phyloP scores from a whole-genome alignment of 2,329 filamentous ascomycete species.

The Lojkania enalia region DNA sequence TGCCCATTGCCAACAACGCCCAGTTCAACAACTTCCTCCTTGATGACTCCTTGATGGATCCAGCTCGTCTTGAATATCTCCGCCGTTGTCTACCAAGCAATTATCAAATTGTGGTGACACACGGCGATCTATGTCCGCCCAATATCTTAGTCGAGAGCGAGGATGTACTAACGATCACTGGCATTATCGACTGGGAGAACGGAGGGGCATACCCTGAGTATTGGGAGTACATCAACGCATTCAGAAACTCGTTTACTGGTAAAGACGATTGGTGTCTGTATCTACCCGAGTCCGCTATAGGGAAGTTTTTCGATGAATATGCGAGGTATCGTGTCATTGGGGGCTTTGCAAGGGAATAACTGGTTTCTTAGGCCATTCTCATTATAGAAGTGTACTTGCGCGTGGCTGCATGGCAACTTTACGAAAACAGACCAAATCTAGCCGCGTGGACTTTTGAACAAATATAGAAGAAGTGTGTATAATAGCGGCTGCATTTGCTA shows the following conservation, averaged over 20 bases:
- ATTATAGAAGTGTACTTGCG: not conserved
- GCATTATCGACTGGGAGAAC: slow-evolving; percentile 9
- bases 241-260: slow-evolving; percentile 5
- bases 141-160: slow-evolving; percentile 10
- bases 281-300: slow-evolving; percentile 5
- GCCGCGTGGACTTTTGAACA: too few species aligned
- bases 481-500: not conserved
- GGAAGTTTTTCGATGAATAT: slow-evolving; percentile 10
- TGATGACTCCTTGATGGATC: slow-evolving; percentile 6
- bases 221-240: slow-evolving; percentile 11
- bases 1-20: slow-evolving; percentile 6
- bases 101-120: slow-evolving; percentile 10
- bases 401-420: not conserved
- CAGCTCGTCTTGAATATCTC: slow-evolving; percentile 8
- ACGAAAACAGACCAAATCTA: too few species aligned
- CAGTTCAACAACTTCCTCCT: slow-evolving; percentile 10
- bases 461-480: not conserved
- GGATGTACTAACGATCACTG: slow-evolving; percentile 5
- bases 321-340: slow-evolving; percentile 9
- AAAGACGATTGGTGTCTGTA: slow-evolving; percentile 7
- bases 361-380: not conserved
- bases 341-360: not conserved
- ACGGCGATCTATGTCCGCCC: slow-evolving; percentile 9
- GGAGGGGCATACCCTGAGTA: slow-evolving; percentile 10
- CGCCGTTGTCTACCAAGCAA: slow-evolving; percentile 4